Evolutionary conservation across 768 basidiomycete genomes (phyloP), one percentile per base, ranked within the genome.

Genomic region (Antrodiella citrinella): DNA sequence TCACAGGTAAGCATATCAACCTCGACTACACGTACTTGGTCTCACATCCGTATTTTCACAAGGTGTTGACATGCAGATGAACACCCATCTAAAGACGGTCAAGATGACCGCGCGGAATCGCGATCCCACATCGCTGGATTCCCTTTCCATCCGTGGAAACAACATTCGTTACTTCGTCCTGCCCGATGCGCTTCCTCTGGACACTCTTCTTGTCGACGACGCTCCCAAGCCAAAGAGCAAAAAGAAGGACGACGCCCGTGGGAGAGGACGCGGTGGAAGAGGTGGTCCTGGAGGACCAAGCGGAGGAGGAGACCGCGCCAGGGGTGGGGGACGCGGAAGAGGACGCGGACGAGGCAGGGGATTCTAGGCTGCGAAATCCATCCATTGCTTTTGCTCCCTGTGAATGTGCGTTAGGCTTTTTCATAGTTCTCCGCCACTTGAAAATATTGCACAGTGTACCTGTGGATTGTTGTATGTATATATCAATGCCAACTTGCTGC

Each of bases 61-160:
- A 97, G 95, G 93, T 51, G 96, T 99, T 46, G 95, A 99, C 69
- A 93, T 95, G 78, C 92, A 95, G 63, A 99, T 99, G 95, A 98
- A 97, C 73, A 98, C 95, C 2, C 88, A 97, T 60, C 76, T 99
- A 47, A 99, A 99, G 75, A 91, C 92, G 44, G 90, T 99, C 57
- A 97, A 96, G 71, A 85, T 98, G 75, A 91, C 91, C n/a, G 77
- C 82, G 24, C 82, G 91, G 48, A 93, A 91, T 65, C 86, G 90
- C 53, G 90, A 93, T 50, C 90, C 93, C 3, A 71, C 82, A 22
- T 73, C 88, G 19, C 82, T 97, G 48, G 95, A 99, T 68, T 76
- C 86, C 2, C 76, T 98, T 45, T 93, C 92, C 30, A 94, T 99
- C 62, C 82, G 95, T 48, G 95, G 96, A 30, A 97, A 96, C 75